phyloP scores from a whole-genome alignment of 495 filamentous ascomycete genomes.

The Xylaria castorea region DNA sequence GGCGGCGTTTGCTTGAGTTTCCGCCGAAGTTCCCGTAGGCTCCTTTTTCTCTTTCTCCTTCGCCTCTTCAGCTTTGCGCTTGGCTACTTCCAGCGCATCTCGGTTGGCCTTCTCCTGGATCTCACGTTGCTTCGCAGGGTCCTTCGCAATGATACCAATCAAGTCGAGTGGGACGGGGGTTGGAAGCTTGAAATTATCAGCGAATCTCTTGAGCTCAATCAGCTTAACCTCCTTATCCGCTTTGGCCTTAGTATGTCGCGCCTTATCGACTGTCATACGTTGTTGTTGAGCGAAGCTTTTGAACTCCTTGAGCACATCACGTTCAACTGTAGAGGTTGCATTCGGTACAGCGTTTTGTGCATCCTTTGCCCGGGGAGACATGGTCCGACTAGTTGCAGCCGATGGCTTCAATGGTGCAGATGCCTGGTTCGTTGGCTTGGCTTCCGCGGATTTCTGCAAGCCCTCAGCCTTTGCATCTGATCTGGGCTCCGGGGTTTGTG shows the following conservation, averaged over 20 bases:
- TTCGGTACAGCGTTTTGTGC: constrained; percentile 54
- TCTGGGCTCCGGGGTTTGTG: constrained; percentile 36
- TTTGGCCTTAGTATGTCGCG: constrained; percentile 72
- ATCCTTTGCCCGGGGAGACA: constrained; percentile 50
- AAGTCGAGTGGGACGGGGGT: constrained; percentile 92
- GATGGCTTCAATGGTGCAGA: constrained; percentile 39
- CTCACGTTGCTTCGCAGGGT: constrained; percentile 86
- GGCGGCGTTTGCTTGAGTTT: constrained; percentile 43
- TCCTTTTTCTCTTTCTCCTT: constrained; percentile 54
- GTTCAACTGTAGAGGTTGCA: constrained; percentile 78
- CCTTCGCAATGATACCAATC: constrained; percentile 94
- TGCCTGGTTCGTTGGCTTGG: constrained; percentile 42
- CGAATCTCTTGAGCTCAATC: constrained; percentile 94
- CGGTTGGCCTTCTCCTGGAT: constrained; percentile 85
- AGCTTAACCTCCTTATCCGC: constrained; percentile 89
- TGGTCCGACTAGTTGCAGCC: constrained; percentile 45
- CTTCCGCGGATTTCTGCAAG: constrained; percentile 44
- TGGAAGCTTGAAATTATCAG: constrained; percentile 87
- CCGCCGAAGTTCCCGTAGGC: constrained; percentile 36
- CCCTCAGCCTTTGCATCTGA: constrained; percentile 37
- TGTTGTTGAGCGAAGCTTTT: constrained; percentile 72
- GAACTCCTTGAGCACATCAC: constrained; percentile 78
- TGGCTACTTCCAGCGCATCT: constrained; percentile 66
- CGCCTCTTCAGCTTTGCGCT: constrained; percentile 45
- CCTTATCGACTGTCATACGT: constrained; percentile 69